phyloP scores from a whole-genome alignment of 306 rosid genomes.

The Sesbania bispinosa region DNA sequence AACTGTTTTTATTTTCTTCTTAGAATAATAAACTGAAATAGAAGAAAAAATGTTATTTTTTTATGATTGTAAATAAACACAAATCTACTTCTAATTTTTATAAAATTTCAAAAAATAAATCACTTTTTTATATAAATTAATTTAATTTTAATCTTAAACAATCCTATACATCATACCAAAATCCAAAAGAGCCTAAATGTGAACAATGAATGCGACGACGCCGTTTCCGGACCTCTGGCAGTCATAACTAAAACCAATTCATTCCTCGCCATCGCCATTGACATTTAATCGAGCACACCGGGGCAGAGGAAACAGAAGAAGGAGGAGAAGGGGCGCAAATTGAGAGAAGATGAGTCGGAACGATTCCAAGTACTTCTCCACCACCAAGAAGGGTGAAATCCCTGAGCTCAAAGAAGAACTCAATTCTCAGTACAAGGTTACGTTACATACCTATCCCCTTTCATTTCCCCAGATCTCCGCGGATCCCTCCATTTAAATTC shows the following conservation, averaged over 20 bases:
- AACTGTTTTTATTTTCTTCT: too few species aligned
- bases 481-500: background rate
- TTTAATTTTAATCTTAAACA: too few species aligned
- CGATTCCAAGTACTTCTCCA: constrained; percentile 98
- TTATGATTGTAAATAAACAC: too few species aligned
- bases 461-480: background rate
- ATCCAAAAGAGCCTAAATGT: background rate
- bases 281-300: background rate
- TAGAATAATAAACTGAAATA: too few species aligned
- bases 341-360: constrained; percentile 74
- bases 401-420: constrained; percentile 99
- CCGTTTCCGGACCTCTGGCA: background rate
- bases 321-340: background rate
- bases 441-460: background rate
- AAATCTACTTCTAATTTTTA: too few species aligned
- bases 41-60: too few species aligned
- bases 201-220: background rate
- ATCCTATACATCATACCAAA: too few species aligned
- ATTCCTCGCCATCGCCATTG: background rate
- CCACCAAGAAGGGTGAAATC: constrained; percentile 99
- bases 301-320: background rate
- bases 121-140: too few species aligned
- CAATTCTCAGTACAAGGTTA: constrained; percentile 99
- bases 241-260: background rate
- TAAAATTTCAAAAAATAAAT: too few species aligned